phyloP scores from a whole-genome alignment of 345 rosid genomes.

The Syzygium jambos region DNA sequence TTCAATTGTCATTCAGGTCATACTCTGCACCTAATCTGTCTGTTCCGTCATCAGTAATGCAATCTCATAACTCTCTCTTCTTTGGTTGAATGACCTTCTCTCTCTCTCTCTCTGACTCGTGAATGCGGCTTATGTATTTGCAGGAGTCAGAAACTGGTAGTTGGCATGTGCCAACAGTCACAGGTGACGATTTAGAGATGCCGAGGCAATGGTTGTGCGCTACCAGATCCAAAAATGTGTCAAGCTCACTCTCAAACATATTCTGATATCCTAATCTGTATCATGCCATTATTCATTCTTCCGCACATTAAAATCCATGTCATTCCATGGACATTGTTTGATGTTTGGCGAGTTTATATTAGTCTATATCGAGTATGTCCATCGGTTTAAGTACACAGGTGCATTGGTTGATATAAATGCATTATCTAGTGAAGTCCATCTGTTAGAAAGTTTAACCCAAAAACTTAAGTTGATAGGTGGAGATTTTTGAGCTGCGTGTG shows the following conservation, averaged over 20 bases:
- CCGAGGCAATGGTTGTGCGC: constrained; percentile 82
- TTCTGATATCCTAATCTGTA: neutral
- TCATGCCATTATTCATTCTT: neutral
- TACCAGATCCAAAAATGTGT: constrained; percentile 20
- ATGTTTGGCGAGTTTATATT: neutral
- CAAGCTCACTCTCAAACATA: neutral
- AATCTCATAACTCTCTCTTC: neutral
- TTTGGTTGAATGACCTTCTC: neutral
- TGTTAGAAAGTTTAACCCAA: too few species aligned
- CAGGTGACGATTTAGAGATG: constrained; percentile 52
- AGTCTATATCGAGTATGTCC: neutral
- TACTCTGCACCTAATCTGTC: neutral
- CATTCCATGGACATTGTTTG: neutral
- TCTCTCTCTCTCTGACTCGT: neutral
- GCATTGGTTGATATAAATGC: neutral
- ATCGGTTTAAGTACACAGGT: too few species aligned
- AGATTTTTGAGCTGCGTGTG: too few species aligned
- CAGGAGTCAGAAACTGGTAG: constrained; percentile 87
- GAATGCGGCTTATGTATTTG: neutral
- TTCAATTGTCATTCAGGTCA: constrained; percentile 90
- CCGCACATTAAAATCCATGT: neutral
- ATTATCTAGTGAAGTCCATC: neutral
- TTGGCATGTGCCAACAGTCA: constrained; percentile 76
- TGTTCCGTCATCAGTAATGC: neutral
- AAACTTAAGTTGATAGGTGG: too few species aligned